Evolutionary conservation across 345 rosid genomes (phyloP), one percentile per base, ranked within the genome.

Genomic region (Pugionium cornutum): DNA sequence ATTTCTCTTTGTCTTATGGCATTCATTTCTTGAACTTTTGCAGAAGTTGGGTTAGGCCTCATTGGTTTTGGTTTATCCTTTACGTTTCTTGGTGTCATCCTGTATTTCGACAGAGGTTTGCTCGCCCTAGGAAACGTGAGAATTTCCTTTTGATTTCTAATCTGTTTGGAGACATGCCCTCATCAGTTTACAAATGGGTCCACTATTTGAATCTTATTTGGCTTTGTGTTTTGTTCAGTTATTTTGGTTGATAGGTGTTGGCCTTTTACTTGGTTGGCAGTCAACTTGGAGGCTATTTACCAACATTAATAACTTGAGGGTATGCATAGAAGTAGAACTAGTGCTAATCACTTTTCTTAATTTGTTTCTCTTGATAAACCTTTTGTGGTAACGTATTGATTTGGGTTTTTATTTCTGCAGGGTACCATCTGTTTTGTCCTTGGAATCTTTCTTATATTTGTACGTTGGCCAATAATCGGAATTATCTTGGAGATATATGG

Each of bases 381-480:
- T 49, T 36, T 42, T 9, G 6, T 33, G 26, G 33, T 28, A 48
- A 48, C 35, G n/a, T n/a, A 31, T 43, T 30, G 11, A 2, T 45
- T 72, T 56, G 2, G 2, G 27, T 33, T 11, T 37, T 63, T 55
- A 63, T 41, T 70, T 68, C 29, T 76, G 74, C 83, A 89, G 98
- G 98, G 98, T 39, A 68, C 96, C 27, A 68, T 72, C 18, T 82
- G 86, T 73, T 92, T 89, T 32, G 66, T 87, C 60, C 67, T 92
- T 41, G 98, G 96, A 53, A 83, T 87, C 45, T 87, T 92, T 76
- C 86, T 89, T 73, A 63, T 92, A 70, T 86, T 89, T 78, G 96
- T 92, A 62, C 92, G 95, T 26, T 89, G 92, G 95, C 98, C 96
- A 30, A 73, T 91, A n/a, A 68, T 83, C 43, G 97, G 96, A 37